Conservation (phyloP, 78 protist genomes). For the Dictyostelium citrinum region DNA sequence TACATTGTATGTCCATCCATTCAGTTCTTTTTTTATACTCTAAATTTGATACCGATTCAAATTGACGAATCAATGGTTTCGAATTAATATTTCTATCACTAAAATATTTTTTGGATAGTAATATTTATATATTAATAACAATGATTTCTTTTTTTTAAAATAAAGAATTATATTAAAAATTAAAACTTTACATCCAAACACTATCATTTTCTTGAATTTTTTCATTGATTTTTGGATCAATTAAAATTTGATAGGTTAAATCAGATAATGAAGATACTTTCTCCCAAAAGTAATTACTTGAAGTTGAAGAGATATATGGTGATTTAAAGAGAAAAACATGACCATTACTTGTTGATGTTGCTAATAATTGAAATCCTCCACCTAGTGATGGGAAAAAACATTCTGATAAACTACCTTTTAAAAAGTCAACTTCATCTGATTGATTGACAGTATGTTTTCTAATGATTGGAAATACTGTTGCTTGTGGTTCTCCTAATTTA, state of each 20-base stretch:
- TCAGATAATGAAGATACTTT: neutral
- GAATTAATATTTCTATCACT: neutral
- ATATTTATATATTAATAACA: no score
- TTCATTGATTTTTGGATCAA: neutral
- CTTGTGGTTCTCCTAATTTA: neutral
- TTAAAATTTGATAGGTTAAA: neutral
- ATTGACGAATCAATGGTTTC: neutral
- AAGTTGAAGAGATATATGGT: neutral
- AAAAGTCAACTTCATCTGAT: neutral
- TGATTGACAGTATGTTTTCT: neutral
- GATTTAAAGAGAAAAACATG: neutral
- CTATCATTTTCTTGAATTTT: neutral
- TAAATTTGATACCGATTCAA: neutral
- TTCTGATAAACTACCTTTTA: neutral
- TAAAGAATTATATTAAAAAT: no score
- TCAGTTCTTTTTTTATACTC: neutral
- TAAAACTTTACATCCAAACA: neutral
- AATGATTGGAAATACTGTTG: neutral
- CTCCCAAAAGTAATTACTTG: slow-evolving; percentile 2
- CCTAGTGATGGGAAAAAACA: neutral
- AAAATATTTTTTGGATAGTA: no score
- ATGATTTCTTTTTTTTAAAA: neutral
- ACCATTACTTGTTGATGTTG: neutral
- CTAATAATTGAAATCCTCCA: neutral
- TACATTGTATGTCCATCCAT: neutral